Evolutionary conservation across 305 asterid species (phyloP), one percentile per base, ranked within the genome.

Genomic region (Rubia tinctorum): DNA sequence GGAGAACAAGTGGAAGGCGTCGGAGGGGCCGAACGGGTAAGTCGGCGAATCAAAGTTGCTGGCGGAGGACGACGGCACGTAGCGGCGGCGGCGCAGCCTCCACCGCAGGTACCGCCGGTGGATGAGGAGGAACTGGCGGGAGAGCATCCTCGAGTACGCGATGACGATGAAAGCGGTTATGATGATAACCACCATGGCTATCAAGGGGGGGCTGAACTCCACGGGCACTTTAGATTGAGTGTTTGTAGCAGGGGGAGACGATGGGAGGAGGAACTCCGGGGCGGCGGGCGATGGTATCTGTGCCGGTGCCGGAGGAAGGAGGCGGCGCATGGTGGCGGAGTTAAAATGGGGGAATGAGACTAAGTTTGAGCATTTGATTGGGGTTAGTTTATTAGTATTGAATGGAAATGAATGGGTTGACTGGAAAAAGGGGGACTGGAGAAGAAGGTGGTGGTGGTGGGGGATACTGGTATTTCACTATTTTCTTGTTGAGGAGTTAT

Each of bases 171-270:
- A 90, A 42, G 98, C 98, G 6, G 96, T 84, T 0, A 91, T 90
- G 64, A 95, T 87, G 44, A 89, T 82, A 0, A 89, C 96, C 2
- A 95, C 97, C 99, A 92, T 92, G n/a, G 91, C 96, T 58, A 95
- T 92, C 75, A 95, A 65, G 56, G 99, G 98, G 11, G 99, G 99
- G 25, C 98, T 92, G 74, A 95, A 92, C 71, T 90, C 87, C 10
- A 95, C 89, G 25, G 92, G 89, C 7, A 69, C 18, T 53, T 86
- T 95, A 0, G 98, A 83, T 69, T 34, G 13, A 83, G 6, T 9
- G 77, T 40, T 45, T 44, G 80, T 1, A 25, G 79, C 61, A 8
- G 83, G 1, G 12, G 77, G 40, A 7, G 84, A 75, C 45, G 86
- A 80, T 7, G 82, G 34, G 34, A 34, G 83, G 23, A 63, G 75